phyloP scores from a whole-genome alignment of 2,329 filamentous ascomycete genomes.

The Neurospora sp. region DNA sequence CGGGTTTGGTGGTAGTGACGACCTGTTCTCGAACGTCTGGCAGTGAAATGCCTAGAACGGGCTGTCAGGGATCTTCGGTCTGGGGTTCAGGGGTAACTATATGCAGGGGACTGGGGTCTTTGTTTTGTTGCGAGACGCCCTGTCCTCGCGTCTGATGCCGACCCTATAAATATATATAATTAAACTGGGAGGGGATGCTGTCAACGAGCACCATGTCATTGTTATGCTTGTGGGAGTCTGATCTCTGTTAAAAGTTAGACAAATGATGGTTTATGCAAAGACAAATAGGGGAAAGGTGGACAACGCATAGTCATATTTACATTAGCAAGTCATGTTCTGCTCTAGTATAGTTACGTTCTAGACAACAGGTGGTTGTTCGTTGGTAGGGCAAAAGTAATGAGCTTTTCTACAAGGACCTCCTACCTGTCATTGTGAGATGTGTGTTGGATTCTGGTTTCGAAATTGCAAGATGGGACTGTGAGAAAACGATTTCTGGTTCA shows the following conservation, averaged over 20 bases:
- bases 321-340: not conserved
- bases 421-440: not conserved
- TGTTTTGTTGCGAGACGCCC: not conserved
- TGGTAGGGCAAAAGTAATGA: not conserved
- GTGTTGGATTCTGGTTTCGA: not conserved
- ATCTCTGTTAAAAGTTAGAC: not conserved
- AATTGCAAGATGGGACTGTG: not conserved
- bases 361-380: not conserved
- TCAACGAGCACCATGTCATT: not conserved
- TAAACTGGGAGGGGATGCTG: not conserved
- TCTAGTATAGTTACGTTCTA: not conserved
- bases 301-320: not conserved
- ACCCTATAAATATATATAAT: not conserved
- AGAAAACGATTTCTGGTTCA: not conserved
- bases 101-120: not conserved
- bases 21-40: slow-evolving; percentile 96
- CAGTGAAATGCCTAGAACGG: slow-evolving; percentile 38
- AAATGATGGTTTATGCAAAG: not conserved
- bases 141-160: not conserved
- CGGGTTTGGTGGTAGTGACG: slow-evolving; percentile 62
- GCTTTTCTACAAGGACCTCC: not conserved
- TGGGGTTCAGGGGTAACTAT: not conserved
- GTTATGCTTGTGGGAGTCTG: not conserved
- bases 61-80: not conserved
- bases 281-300: not conserved